A percentile compares a stretch with the other conserved stretches of the same genome.
Evolutionary conservation across 331 rosid genomes (phyloP).

Genomic region (Quercus phellos): DNA sequence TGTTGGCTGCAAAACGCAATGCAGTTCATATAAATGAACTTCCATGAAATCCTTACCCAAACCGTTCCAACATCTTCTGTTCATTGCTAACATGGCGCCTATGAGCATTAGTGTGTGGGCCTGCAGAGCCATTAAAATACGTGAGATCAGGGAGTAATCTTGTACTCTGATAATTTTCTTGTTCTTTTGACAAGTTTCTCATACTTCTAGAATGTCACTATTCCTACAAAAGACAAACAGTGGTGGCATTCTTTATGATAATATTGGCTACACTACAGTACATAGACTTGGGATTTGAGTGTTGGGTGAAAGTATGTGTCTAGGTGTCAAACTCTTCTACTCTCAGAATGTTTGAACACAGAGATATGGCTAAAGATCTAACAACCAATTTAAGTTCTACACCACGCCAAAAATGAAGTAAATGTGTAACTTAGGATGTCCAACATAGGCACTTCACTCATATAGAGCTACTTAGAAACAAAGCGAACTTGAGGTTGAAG

Average conservation of each 20-base stretch:
- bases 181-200: not conserved
- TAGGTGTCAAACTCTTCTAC: not conserved
- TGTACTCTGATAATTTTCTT: not conserved
- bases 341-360: not conserved
- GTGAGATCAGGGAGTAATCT: conserved; percentile 2
- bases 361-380: not conserved
- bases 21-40: not conserved
- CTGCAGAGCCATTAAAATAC: conserved; percentile 33
- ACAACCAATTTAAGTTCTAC: not conserved
- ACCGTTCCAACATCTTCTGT: conserved; percentile 63
- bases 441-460: not conserved
- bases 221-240: not conserved
- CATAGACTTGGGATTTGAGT: not conserved
- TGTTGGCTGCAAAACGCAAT: not conserved
- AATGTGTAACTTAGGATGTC: not conserved
- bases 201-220: not conserved
- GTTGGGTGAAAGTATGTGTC: not conserved
- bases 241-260: not conserved
- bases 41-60: conserved; percentile 46
- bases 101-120: conserved; percentile 62
- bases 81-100: conserved; percentile 55
- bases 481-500: not conserved
- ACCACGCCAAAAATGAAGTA: not conserved
- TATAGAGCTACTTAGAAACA: not conserved
- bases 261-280: not conserved